A percentile compares a stretch with the other conserved stretches of the same genome.
Conservation (phyloP, 73 alveolate genomes). For the Stentor coeruleus region DNA sequence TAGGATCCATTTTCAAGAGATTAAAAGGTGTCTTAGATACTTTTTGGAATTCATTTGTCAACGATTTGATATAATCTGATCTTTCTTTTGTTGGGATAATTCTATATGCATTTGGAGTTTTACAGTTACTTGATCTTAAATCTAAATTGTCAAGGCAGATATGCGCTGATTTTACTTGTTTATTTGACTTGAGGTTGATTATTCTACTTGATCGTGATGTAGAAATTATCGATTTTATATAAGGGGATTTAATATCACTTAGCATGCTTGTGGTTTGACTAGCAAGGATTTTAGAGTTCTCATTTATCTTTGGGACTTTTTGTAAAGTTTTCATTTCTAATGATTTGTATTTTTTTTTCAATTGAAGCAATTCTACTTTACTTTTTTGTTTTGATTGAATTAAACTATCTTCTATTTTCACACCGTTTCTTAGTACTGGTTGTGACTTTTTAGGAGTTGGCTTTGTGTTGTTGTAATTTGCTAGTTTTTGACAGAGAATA, state of each 20-base stretch:
- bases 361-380: neutral
- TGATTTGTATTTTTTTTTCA: too few species aligned
- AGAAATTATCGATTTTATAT: neutral
- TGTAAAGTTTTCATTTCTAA: neutral
- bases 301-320: neutral
- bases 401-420: neutral
- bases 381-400: neutral
- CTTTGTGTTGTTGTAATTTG: too few species aligned
- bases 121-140: neutral
- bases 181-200: neutral
- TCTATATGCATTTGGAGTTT: neutral
- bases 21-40: neutral
- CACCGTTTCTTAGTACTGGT: too few species aligned
- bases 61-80: too few species aligned
- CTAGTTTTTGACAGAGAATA: too few species aligned
- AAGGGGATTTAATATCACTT: neutral
- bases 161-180: neutral
- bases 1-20: neutral
- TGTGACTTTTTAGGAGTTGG: too few species aligned
- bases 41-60: neutral
- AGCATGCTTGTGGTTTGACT: neutral
- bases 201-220: neutral
- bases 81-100: too few species aligned
- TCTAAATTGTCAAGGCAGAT: neutral
- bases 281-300: neutral